These are phyloP conservation scores for Striga hermonthica DNA, from an alignment of 305 asterid genomes.

Conservation along the genomic window DNA sequence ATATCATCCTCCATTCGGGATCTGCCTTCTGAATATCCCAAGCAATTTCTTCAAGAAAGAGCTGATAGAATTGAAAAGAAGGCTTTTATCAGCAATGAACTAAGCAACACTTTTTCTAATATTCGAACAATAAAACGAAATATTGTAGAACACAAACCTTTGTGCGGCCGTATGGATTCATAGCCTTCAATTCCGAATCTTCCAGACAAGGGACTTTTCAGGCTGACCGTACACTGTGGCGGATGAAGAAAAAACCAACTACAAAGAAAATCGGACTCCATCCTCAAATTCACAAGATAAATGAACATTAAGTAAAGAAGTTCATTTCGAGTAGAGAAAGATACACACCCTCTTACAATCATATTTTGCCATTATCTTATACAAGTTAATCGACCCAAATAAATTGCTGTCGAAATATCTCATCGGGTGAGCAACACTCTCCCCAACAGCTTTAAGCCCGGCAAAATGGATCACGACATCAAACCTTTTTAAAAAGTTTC, in stretches of 20 bases:
- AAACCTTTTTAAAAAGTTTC: slow-evolving; percentile 45
- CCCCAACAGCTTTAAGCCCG: slow-evolving; percentile 94
- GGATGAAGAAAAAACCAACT: slow-evolving; percentile 96
- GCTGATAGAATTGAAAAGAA: slow-evolving; percentile 39
- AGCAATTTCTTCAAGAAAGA: slow-evolving; percentile 85
- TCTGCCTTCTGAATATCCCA: slow-evolving; percentile 71
- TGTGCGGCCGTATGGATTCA: slow-evolving; percentile 98
- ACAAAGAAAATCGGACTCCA: slow-evolving; percentile 12
- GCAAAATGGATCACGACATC: slow-evolving; percentile 94
- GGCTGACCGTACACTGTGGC: slow-evolving; percentile 98
- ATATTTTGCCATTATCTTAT: slow-evolving; percentile 71
- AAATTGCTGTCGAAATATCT: slow-evolving; percentile 84
- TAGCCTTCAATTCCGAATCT: slow-evolving; percentile 74
- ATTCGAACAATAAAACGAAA: background rate
- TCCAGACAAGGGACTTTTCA: slow-evolving; percentile 75
- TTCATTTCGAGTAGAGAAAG: background rate
- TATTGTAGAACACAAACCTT: slow-evolving; percentile 42
- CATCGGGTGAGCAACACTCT: slow-evolving; percentile 82
- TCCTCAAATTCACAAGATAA: slow-evolving; percentile 2
- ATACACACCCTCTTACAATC: slow-evolving; percentile 78
- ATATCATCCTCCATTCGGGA: slow-evolving; percentile 69
- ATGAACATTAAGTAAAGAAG: background rate
- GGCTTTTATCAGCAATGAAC: background rate
- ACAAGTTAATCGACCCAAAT: slow-evolving; percentile 72
- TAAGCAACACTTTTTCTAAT: background rate